Base-by-base conservation (phyloP, 495 filamentous ascomycete species). In the Cercophora sp. region DNA sequence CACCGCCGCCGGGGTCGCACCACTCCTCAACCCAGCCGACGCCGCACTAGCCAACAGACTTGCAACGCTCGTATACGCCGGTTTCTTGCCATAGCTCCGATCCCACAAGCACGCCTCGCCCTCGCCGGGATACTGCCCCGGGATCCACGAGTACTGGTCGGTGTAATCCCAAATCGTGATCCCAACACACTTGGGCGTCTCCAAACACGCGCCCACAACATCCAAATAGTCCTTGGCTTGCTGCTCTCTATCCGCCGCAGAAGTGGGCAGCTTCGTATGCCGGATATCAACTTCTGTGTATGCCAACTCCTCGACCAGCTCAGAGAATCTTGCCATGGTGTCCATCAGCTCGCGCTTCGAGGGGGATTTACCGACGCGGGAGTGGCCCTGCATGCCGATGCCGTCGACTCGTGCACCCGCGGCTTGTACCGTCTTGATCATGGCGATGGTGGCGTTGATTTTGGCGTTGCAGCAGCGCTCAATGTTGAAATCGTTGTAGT, bases 401-500 rank as follows among this genome's bases (percentile, higher is more conserved):
- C 79, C 81, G 49, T 83, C 71, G 59, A 83, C 73, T 3, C 67
- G 73, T 22, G 76, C 67, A 35, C 73, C 74, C 5, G 67, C 66
- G 23, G 59, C 57, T 42, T 71, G 62, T 23, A 81, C 55, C 2
- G 69, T 60, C 25, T 60, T 58, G 49, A 83, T 67, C 41, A 83
- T 60, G 15, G 59, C 48, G 23, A 75, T 56, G 2, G 78, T 71
- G 10, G 64, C 67, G 31, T 61, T 57, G n/a, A 73, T 65, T 58
- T 84, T 84, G 52, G 68, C 55, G 35, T 76, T 73, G 25, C 69
- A 65, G 49, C 61, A 63, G 3, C 51, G 52, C 59, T 82, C 79
- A 56, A 84, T 76, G 58, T 77, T 77, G 67, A 82, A 84, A 66
- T 85, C 80, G 63, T 87, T 86, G 70, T 84, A 82, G 67, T 84